These are phyloP conservation scores for Trichocladium uniseriatum DNA, from an alignment of 495 filamentous ascomycete species.

Conservation along the genomic window DNA sequence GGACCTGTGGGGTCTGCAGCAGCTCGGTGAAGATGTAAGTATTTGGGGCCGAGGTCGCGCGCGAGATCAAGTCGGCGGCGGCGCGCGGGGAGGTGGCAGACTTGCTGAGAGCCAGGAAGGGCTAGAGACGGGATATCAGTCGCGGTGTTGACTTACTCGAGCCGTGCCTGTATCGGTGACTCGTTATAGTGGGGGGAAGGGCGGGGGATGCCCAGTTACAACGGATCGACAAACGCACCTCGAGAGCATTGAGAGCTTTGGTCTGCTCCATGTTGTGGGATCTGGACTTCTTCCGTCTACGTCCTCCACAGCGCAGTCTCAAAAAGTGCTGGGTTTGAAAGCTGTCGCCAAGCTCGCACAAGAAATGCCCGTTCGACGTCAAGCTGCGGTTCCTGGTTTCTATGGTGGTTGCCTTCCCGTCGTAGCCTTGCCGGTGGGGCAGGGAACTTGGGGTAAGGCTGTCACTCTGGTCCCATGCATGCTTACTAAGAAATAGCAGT, in stretches of 20 bases:
- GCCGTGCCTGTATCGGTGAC: background rate
- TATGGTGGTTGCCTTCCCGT: background rate
- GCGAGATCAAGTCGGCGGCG: constrained; percentile 74
- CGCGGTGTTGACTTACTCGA: background rate
- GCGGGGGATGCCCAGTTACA: constrained; percentile 12
- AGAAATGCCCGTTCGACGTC: background rate
- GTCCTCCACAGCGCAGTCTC: background rate
- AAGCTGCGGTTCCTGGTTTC: background rate
- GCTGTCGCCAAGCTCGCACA: background rate
- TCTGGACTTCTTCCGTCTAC: background rate
- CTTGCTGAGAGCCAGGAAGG: constrained; percentile 80
- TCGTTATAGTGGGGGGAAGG: background rate
- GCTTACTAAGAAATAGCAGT: background rate
- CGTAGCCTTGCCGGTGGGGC: constrained; percentile 13
- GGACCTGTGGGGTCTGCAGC: constrained; percentile 71
- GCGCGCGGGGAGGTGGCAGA: constrained; percentile 76
- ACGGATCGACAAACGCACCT: constrained; percentile 32
- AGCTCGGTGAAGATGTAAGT: constrained; percentile 95
- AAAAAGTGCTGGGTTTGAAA: background rate
- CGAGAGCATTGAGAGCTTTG: constrained; percentile 75
- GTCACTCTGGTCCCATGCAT: background rate
- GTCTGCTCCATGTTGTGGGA: constrained; percentile 63
- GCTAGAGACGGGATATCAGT: constrained; percentile 35
- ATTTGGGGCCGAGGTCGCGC: constrained; percentile 78
- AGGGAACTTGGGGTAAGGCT: constrained; percentile 10